Evolutionary conservation across 1,284 basidiomycete genomes (phyloP).

Genomic region (Marasmius sp.): DNA sequence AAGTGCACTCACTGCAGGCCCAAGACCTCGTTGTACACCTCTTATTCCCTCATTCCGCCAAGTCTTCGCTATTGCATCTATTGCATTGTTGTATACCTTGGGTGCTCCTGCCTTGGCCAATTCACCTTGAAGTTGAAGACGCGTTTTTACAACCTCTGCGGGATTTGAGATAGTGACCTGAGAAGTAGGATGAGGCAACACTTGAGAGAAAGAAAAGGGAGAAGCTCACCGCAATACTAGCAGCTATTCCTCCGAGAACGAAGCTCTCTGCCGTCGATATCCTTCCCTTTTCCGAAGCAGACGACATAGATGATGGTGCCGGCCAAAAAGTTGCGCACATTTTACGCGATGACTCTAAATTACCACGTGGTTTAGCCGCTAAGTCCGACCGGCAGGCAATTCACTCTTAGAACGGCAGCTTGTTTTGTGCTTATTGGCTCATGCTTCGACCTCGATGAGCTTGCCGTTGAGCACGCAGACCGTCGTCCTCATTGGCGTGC

Average conservation of each 20-base stretch:
- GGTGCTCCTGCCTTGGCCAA: constrained; percentile 72
- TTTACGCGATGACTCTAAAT: too few species aligned
- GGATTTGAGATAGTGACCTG: constrained; percentile 84
- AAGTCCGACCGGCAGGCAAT: too few species aligned
- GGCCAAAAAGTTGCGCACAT: too few species aligned
- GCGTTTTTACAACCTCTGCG: constrained; percentile 92
- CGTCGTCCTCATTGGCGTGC: constrained; percentile 51
- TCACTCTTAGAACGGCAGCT: neutral
- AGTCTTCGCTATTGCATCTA: constrained; percentile 89
- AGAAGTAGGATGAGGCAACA: constrained; percentile 8
- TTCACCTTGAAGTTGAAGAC: constrained; percentile 93
- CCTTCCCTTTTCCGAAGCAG: constrained; percentile 20
- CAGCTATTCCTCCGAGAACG: constrained; percentile 84
- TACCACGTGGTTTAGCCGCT: too few species aligned
- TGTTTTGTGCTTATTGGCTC: neutral
- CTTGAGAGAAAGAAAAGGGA: neutral
- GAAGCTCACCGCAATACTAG: constrained; percentile 75
- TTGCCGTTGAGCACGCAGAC: constrained; percentile 41
- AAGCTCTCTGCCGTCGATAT: constrained; percentile 79
- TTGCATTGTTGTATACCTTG: constrained; percentile 86
- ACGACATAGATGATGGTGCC: constrained; percentile 12
- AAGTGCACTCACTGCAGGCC: constrained; percentile 73
- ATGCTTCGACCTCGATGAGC: constrained; percentile 20
- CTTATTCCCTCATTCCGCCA: constrained; percentile 89
- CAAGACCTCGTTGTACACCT: constrained; percentile 89